phyloP scores from a whole-genome alignment of 2,329 filamentous ascomycete genomes.

The Ophiostoma novo-ulmi region DNA sequence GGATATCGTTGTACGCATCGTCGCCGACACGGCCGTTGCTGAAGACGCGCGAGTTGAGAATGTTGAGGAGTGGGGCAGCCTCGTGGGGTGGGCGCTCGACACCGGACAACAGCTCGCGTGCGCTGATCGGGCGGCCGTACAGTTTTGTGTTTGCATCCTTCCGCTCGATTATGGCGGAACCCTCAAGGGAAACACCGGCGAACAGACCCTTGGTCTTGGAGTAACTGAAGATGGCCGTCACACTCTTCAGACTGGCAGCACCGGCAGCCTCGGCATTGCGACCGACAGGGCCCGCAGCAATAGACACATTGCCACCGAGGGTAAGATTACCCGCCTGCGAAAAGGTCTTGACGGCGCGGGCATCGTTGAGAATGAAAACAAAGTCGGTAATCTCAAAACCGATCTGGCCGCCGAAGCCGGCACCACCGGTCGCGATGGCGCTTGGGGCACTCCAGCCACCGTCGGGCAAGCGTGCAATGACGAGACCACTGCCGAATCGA shows the following conservation, averaged over 20 bases:
- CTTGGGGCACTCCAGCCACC: conserved; percentile 76
- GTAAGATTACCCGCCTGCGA: conserved; percentile 88
- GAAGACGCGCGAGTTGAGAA: conserved; percentile 82
- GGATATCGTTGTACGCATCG: conserved; percentile 86
- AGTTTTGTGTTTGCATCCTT: conserved; percentile 96
- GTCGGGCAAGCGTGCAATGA: conserved; percentile 72
- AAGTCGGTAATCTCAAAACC: conserved; percentile 88
- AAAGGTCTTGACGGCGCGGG: conserved; percentile 83
- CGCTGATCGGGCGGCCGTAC: conserved; percentile 78
- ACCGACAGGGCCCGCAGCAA: conserved; percentile 89
- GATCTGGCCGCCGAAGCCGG: conserved; percentile 79
- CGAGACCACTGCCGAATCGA: conserved; percentile 74
- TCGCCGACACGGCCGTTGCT: conserved; percentile 51
- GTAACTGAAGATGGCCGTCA: conserved; percentile 93
- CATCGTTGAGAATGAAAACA: conserved; percentile 96
- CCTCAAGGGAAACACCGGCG: conserved; percentile 90
- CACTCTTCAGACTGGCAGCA: conserved; percentile 80
- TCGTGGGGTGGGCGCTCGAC: conserved; percentile 71
- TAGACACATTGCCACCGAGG: conserved; percentile 90
- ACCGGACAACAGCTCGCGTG: conserved; percentile 74
- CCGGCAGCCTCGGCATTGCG: conserved; percentile 94
- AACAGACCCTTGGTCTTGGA: conserved; percentile 97
- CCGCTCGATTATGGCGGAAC: conserved; percentile 86
- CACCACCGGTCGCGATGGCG: conserved; percentile 74
- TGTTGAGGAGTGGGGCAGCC: conserved; percentile 75